Conservation (phyloP, 148 eudicot genomes). For the Fagopyrum homotropicum region DNA sequence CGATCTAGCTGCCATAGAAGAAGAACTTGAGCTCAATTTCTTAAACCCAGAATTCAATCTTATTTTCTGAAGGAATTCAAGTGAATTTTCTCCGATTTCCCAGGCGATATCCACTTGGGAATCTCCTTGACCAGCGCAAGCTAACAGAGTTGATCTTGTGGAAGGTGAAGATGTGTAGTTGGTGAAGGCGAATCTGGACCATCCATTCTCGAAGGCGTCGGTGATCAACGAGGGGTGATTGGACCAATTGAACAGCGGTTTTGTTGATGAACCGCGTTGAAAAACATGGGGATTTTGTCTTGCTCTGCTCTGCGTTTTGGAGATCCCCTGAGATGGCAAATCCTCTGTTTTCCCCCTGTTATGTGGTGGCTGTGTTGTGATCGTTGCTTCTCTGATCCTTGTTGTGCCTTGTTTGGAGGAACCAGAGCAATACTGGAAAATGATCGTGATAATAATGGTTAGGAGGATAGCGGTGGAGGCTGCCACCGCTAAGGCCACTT, state of each 20-base stretch:
- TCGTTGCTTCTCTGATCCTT: neutral
- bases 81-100: constrained; percentile 63
- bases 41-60: constrained; percentile 34
- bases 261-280: constrained; percentile 27
- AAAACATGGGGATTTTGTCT: constrained; percentile 25
- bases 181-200: constrained; percentile 71
- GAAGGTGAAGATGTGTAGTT: constrained; percentile 30
- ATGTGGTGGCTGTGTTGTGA: constrained; percentile 8
- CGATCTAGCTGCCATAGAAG: constrained; percentile 17
- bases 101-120: constrained; percentile 46
- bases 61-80: constrained; percentile 69
- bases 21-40: constrained; percentile 13
- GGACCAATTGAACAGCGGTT: constrained; percentile 47
- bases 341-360: constrained; percentile 11
- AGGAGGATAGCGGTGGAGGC: constrained; percentile 12
- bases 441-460: constrained; percentile 17
- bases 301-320: constrained; percentile 10
- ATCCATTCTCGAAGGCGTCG: constrained; percentile 75
- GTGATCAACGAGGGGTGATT: constrained; percentile 58
- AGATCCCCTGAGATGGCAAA: constrained; percentile 18
- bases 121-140: constrained; percentile 12
- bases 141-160: constrained; percentile 13
- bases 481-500: constrained; percentile 21
- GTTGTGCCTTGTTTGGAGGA: neutral
- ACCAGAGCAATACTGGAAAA: constrained; percentile 4